Evolutionary conservation across 1,284 basidiomycete species (phyloP), one percentile per base, ranked within the genome.

Genomic region (Pseudozyma hubeiensis): DNA sequence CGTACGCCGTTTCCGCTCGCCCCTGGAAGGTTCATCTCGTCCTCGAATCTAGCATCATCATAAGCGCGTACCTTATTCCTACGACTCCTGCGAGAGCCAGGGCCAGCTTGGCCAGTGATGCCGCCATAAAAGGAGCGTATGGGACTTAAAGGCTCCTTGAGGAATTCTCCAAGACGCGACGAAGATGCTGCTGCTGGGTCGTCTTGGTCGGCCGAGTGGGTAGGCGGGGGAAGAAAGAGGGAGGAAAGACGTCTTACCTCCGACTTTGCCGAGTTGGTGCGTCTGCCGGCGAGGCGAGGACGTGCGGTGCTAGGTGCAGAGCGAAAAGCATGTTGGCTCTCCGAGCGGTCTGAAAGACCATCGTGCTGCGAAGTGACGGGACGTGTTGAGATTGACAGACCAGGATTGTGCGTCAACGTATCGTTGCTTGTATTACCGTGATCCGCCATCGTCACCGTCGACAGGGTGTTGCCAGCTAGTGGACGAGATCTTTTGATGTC

Each of bases 1-100:
- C 81, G 66, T 16, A 80, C 48, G 30, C 77, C 76, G 47, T 80
- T 80, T 37, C 68, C 70, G n/a, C 53, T 58, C 3, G 70, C 43
- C n/a, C 64, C 65, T 6, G 65, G 61, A 0, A 66, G 53, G 11
- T 66, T 61, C 61, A 67, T 68, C 35, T 77, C 75, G 40, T 71
- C 64, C 39, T 74, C 62, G 46, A 77, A 64, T 16, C 61, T 60
- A n/a, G 58, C 57, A 44, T 77, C 75, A 40, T 77, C 75, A 43
- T 77, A 77, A 34, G 71, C 55, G 14, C 63, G 59, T 7, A 52
- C 9, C 24, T 64, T 50, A 29, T 55, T 33, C 49, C 56, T 66
- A 53, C 47, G 45, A 24, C 64, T 52, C 31, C 54, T 60, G 46
- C 64, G 59, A 49, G 49, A 30, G 19, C 56, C 49, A n/a, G 49